Conservation (phyloP, 305 asterid genomes). For the Rubia tinctorum region DNA sequence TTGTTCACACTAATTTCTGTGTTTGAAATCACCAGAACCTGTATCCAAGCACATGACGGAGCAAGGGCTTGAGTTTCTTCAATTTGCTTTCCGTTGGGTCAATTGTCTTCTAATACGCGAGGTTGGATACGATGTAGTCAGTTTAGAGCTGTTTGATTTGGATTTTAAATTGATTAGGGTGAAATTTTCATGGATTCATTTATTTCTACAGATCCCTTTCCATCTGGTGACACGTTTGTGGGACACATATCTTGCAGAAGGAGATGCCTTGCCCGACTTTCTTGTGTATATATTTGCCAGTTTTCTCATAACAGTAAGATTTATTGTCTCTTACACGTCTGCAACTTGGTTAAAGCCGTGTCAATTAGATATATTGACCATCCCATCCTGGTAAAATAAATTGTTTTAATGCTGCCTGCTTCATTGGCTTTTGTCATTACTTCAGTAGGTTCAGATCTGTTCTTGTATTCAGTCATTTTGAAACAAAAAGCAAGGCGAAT, state of each 20-base stretch:
- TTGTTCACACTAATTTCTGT: slow-evolving; percentile 12
- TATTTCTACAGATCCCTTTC: slow-evolving; percentile 62
- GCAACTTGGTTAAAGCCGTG: background rate
- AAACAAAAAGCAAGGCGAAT: background rate
- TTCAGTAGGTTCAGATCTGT: background rate
- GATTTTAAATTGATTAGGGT: background rate
- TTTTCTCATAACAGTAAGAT: slow-evolving; percentile 81
- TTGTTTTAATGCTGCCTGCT: background rate
- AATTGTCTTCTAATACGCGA: slow-evolving; percentile 95
- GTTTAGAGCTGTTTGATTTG: slow-evolving; percentile 1
- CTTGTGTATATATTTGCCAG: slow-evolving; percentile 94
- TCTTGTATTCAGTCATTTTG: background rate
- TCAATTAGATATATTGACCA: background rate
- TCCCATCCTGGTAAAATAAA: background rate
- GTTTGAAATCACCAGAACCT: slow-evolving; percentile 54
- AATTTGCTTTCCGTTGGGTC: slow-evolving; percentile 99
- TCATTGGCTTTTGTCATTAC: background rate
- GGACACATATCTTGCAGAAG: slow-evolving; percentile 99
- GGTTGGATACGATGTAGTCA: slow-evolving; percentile 33
- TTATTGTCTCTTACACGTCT: background rate
- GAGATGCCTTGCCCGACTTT: slow-evolving; percentile 91
- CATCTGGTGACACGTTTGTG: slow-evolving; percentile 83
- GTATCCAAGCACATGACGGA: slow-evolving; percentile 87
- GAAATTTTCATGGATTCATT: background rate
- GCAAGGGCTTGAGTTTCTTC: slow-evolving; percentile 98